These are phyloP conservation scores for Blastobotrys aristatus DNA, from an alignment of 1,139 yeast genomes.

Conservation along the genomic window DNA sequence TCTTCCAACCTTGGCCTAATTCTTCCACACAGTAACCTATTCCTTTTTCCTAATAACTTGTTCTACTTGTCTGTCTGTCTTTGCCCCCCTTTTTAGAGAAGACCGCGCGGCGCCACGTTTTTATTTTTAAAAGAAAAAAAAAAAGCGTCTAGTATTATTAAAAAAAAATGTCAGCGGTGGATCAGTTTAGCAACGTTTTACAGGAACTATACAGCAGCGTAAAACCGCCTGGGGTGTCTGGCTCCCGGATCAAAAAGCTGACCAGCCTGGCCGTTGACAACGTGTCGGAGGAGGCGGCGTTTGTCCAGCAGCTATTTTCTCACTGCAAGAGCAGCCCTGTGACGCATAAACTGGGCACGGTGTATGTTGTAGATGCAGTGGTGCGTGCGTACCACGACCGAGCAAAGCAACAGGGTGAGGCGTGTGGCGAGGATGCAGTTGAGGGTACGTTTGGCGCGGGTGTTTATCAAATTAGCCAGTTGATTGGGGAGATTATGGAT, in stretches of 20 bases:
- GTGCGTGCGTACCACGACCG: constrained; percentile 82
- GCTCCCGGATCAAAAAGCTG: constrained; percentile 84
- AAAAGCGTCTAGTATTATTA: too few relatives aligned
- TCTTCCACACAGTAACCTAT: too few relatives aligned
- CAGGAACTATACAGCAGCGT: constrained; percentile 62
- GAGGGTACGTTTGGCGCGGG: constrained; percentile 78
- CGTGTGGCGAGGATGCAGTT: constrained; percentile 35
- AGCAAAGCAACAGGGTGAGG: constrained; percentile 52
- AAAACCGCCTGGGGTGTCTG: constrained; percentile 93
- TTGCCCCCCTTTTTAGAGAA: too few relatives aligned
- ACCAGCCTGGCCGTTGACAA: constrained; percentile 73
- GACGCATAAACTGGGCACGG: constrained; percentile 81
- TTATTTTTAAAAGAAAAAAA: too few relatives aligned
- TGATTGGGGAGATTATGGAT: constrained; percentile 32
- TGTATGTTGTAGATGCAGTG: constrained; percentile 88
- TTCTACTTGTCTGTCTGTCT: too few relatives aligned
- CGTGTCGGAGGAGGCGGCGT: constrained; percentile 53
- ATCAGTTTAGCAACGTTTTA: constrained; percentile 65
- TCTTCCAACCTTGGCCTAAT: too few relatives aligned
- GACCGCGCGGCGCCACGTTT: too few relatives aligned
- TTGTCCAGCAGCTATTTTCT: constrained; percentile 56
- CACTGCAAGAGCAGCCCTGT: constrained; percentile 72
- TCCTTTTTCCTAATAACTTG: too few relatives aligned
- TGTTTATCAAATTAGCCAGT: constrained; percentile 40
- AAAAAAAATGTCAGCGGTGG: constrained; percentile 32